A percentile compares a stretch with the other conserved stretches of the same genome.
These are phyloP conservation scores for Carallia brachiata DNA, from an alignment of 345 rosid species.

Conservation along the genomic window DNA sequence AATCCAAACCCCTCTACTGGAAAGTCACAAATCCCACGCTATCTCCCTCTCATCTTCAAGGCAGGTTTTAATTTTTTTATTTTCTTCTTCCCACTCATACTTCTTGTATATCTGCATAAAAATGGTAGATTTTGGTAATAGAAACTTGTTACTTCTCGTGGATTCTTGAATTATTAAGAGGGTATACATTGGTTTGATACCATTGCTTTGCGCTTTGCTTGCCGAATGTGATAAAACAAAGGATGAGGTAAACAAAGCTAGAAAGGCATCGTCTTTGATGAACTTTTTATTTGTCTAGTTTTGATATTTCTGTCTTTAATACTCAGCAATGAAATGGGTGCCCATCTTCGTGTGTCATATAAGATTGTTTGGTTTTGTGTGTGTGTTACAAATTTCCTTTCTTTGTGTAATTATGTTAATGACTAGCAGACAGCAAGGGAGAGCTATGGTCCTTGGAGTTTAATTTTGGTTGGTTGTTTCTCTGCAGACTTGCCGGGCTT, in stretches of 20 bases:
- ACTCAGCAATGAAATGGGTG: too few relatives aligned
- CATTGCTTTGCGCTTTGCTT: too few relatives aligned
- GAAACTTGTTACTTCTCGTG: too few relatives aligned
- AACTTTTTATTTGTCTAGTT: too few relatives aligned
- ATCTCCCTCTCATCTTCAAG: slow-evolving; percentile 82
- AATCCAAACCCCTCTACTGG: slow-evolving; percentile 60
- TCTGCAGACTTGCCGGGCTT: slow-evolving; percentile 84
- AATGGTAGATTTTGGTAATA: not conserved
- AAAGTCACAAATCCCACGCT: slow-evolving; percentile 85
- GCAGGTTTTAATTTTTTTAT: slow-evolving; percentile 23
- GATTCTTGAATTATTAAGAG: too few relatives aligned
- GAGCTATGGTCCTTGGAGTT: not conserved
- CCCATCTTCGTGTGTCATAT: too few relatives aligned
- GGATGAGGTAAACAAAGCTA: too few relatives aligned
- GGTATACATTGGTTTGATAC: too few relatives aligned
- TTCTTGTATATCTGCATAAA: not conserved
- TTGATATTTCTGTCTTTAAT: too few relatives aligned
- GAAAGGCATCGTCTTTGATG: too few relatives aligned
- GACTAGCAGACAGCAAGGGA: not conserved
- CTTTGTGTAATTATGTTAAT: not conserved
- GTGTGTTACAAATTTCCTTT: not conserved
- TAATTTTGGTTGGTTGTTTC: slow-evolving; percentile 14
- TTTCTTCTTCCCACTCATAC: not conserved
- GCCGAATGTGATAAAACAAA: too few relatives aligned
- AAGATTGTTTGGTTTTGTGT: too few relatives aligned